Base-by-base conservation (phyloP, 2,329 filamentous ascomycete genomes). In the Diaporthe ampelina region DNA sequence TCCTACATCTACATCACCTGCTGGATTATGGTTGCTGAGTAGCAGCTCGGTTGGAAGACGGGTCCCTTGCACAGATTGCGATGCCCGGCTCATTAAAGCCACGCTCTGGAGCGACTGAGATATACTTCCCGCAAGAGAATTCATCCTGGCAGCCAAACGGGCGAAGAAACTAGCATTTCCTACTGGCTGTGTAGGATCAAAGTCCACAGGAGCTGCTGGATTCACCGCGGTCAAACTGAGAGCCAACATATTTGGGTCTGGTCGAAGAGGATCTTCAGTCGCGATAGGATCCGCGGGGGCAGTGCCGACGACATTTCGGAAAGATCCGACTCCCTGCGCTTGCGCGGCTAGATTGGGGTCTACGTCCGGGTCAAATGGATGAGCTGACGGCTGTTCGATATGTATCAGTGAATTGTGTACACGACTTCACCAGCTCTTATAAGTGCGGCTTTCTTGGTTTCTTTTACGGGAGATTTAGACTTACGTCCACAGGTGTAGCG, bases 401-500 rank as follows among this genome's bases (percentile, higher is more conserved):
- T 26, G 4, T 4, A 40, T 59, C 3, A 59, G 35, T 59, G 10
- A 15, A n/a, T 40, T 17, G n/a, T 24, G 19, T 21, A 24, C 19
- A 40, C 11, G 37, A 40, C 37, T 19, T 13, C 4, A 40, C 9
- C 8, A 13, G 9, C 10, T n/a, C 6, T 57, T 10, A 3, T 7
- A 29, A 1, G 6, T 21, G 9, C 17, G 29, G 11, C 4, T 19
- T 29, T 1, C 13, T 35, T n/a, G 6, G 35, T 13, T 10, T 5
- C 7, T 10, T 26, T 26, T 6, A 54, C n/a, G 17, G n/a, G 32
- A 37, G 10, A 2, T 24, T 15, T 40, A 4, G 57, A 40, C 57
- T 59, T 59, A 59, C 57, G 17, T 59, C 21, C 11, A 21, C 10
- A 24, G 57, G 57, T 40, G 57, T 59, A 24, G 57, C 57, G 57